Base-by-base conservation (phyloP, 805 yeast species). In the Huiozyma sinensis region DNA sequence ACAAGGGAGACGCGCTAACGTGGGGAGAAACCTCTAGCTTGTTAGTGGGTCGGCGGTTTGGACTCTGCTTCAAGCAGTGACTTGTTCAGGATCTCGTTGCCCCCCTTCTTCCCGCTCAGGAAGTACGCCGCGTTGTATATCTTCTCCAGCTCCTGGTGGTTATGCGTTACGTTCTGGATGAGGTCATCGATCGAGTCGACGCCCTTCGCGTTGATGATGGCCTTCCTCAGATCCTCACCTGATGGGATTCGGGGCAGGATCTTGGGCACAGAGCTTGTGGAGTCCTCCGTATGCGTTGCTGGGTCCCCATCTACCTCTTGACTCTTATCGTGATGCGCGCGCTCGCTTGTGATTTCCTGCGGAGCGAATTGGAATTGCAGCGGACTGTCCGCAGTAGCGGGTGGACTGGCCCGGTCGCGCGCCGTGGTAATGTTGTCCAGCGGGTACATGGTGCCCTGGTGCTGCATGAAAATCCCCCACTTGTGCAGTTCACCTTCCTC, bases 401-500 rank as follows among this genome's bases (percentile, higher is more conserved):
- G 4, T 32, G 34, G 34, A 4, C 4, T 17, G 24, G 24, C 24
- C 24, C 24, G 24, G 24, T 17, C 24, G 10, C n/a, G 10, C 12
- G 37, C 8, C 8, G 27, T 10, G 37, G 27, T 10, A 3, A 8
- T 10, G 10, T 11, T 13, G 27, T 34, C 37, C 12, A 13, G 27
- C 10, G 66, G 66, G 42, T 60, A 62, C 32, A 58, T 42, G 47
- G 67, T 64, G 12, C 63, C 54, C 47, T 81, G 76, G 55, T 78
- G 85, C 57, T 80, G 83, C 50, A 86, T 79, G 54, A 77, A 84
- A 55, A 79, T 77, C 13, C 95, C 95, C 79, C 87, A 79, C 64
- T 83, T 79, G 61, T 85, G 95, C 50, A 87, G 73, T 56, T 84
- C 95, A 54, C 96, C 97, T 67, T 88, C 97, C 59, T 88, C 97